Conservation (phyloP, 129 eudicot genomes). For the Calendula officinalis region DNA sequence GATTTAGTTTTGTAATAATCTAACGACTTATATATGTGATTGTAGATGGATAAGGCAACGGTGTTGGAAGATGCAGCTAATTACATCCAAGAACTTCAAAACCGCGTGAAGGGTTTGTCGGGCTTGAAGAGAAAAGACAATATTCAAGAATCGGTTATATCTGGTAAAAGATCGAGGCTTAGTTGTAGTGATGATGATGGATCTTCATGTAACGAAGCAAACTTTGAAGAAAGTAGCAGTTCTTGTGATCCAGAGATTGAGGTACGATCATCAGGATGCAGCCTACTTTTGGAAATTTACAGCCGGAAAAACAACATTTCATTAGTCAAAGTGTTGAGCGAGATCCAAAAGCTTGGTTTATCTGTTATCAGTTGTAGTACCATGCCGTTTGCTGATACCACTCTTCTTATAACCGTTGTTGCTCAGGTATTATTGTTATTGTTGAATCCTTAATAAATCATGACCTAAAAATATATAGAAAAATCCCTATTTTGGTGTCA, state of each 20-base stretch:
- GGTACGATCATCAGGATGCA: slow-evolving; percentile 29
- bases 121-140: slow-evolving; percentile 12
- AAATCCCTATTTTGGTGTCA: too few species aligned
- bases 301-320: slow-evolving; percentile 26
- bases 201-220: slow-evolving; percentile 31
- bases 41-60: slow-evolving; percentile 50
- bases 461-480: too few species aligned
- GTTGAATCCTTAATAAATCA: too few species aligned
- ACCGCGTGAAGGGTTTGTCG: slow-evolving; percentile 33
- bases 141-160: slow-evolving; percentile 18
- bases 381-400: slow-evolving; percentile 44
- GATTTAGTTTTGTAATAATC: too few species aligned
- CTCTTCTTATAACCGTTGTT: slow-evolving; percentile 38
- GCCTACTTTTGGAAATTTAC: slow-evolving; percentile 39
- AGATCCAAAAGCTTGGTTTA: slow-evolving; percentile 46
- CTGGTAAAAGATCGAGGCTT: slow-evolving; percentile 25
- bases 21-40: too few species aligned
- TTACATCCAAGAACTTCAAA: slow-evolving; percentile 44
- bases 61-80: slow-evolving; percentile 46
- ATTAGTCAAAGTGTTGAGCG: slow-evolving; percentile 25
- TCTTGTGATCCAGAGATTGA: slow-evolving; percentile 37
- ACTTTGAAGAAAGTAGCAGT: slow-evolving; percentile 22
- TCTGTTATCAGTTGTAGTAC: slow-evolving; percentile 37
- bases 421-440: slow-evolving; percentile 50
- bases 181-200: slow-evolving; percentile 30